These are phyloP conservation scores for Trametes pubescens DNA, from an alignment of 1,284 basidiomycete genomes.

Conservation along the genomic window DNA sequence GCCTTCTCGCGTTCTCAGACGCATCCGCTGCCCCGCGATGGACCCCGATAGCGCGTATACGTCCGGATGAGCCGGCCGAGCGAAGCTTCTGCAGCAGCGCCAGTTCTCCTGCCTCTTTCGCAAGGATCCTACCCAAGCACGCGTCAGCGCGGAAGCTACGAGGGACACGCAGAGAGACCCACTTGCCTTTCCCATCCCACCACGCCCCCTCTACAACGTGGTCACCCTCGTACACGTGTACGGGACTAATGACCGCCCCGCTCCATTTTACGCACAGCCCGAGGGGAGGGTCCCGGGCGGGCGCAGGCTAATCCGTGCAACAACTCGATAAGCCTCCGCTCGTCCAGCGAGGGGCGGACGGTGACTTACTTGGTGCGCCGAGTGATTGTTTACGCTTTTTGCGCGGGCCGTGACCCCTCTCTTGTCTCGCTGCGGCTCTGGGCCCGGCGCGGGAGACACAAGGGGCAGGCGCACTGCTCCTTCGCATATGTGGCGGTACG, in stretches of 20 bases:
- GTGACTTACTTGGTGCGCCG: conserved; percentile 2
- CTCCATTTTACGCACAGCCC: conserved; percentile 12
- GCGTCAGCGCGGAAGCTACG: neutral
- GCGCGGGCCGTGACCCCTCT: conserved; percentile 8
- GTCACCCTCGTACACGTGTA: conserved; percentile 24
- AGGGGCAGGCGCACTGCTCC: neutral
- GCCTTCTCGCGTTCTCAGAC: conserved; percentile 4
- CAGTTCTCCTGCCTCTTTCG: conserved; percentile 8
- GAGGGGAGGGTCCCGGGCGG: conserved; percentile 6
- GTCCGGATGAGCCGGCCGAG: conserved; percentile 16
- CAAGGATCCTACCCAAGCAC: neutral
- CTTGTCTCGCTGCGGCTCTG: neutral
- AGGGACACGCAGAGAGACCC: neutral
- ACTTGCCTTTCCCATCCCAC: conserved; percentile 21
- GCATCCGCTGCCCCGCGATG: neutral
- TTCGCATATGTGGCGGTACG: conserved; percentile 13
- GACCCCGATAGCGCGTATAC: conserved; percentile 4
- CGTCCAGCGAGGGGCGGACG: neutral
- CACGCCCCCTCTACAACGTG: conserved; percentile 25
- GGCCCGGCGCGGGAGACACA: neutral
- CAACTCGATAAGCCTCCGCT: conserved; percentile 5
- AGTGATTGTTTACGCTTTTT: conserved; percentile 12
- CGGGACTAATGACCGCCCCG: conserved; percentile 24
- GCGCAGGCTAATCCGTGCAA: conserved; percentile 18
- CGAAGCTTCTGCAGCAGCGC: conserved; percentile 1